Evolutionary conservation across 352 stramenopile genomes (phyloP), one percentile per base, ranked within the genome.

Genomic region (Pythium aristosporum): DNA sequence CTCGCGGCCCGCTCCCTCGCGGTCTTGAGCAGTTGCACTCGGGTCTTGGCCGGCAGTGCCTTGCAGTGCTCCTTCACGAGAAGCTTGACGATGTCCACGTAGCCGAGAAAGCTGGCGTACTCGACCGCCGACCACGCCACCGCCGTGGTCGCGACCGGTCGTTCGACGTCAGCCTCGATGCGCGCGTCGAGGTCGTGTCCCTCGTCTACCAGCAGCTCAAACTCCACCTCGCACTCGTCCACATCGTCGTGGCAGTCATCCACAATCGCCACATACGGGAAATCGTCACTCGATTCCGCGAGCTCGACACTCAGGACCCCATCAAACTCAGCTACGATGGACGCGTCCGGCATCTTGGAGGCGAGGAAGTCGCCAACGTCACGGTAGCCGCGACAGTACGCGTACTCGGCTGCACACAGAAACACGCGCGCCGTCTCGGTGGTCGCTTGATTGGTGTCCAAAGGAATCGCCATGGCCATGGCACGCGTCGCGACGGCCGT

Each of bases 31-130:
- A 20, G 3, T 12, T 53, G 44, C 30, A 63, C 55, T 20, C 46
- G 39, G 23, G 28, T 34, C 34, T 61, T 61, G 2, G 43, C 28
- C 34, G 54, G 25, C 18, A 61, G 18, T 4, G 25, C 43, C 28
- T 23, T 55, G 16, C 34, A 39, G 8, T 30, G 18, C 4, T 43
- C 47, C 28, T 64, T 64, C 7, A 73, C 44, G 55, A 66, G 20
- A 23, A 58, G 52, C 61, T 66, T 66, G 41, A 69, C 61, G 16
- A 72, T 61, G 16, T 69, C 60, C 0, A 66, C 34, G 56, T 72
- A 69, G 1, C 66, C 61, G 20, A 72, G 50, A 20, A 66, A 61
- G 3, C 34, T 34, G 0, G 66, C 66, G 23, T 65, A 58, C 43
- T 72, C 61, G 39, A 63, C 39, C 16, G 51, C 55, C 18, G 55